Evolutionary conservation across 2,329 filamentous ascomycete species (phyloP), one percentile per base, ranked within the genome.

Genomic region (Huntiella decipiens): DNA sequence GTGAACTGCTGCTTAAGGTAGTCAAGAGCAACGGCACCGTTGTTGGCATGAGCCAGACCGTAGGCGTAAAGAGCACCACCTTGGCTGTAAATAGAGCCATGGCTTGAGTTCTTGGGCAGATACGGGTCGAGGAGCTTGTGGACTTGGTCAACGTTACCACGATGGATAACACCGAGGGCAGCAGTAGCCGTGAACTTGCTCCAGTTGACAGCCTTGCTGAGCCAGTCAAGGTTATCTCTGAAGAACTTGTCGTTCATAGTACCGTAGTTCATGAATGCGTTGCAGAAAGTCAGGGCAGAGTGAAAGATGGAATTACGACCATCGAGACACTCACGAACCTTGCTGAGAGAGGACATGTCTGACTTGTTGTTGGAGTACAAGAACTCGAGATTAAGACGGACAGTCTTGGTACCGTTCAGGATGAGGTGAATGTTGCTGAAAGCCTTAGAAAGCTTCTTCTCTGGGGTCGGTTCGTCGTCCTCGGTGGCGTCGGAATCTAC

Each of bases 171-270:
- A 61, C 91, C 91, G 4, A 98, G 69, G 5, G 91, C 91, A 47
- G 91, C 91, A 4, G 91, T 98, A 11, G 91, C 91, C 1, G 91
- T 95, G 60, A 98, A 98, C 61, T 98, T 98, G 51, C 87, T 95
- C 91, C 91, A 98, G 66, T 98, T 98, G 41, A 96, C 86, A 19
- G 91, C 91, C 67, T 96, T 98, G 50, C 88, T 87, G 3, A 98
- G 66, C 91, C 91, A 98, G 53, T 98, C 91, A 17, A 98, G 65
- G 59, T 98, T 98, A 57, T 96, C 86, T 5, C 92, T 76, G 75
- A 98, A 96, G 66, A 98, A 98, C 57, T 88, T 92, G 64, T 98
- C 91, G 56, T 94, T 91, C 0, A 88, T 95, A 1, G 91, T 98
- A 49, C 91, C 92, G 45, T 93, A 87, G 60, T 98, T 93, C 91